These are phyloP conservation scores for Taiwanofungus camphoratus DNA, from an alignment of 1,284 basidiomycete genomes.

Conservation along the genomic window DNA sequence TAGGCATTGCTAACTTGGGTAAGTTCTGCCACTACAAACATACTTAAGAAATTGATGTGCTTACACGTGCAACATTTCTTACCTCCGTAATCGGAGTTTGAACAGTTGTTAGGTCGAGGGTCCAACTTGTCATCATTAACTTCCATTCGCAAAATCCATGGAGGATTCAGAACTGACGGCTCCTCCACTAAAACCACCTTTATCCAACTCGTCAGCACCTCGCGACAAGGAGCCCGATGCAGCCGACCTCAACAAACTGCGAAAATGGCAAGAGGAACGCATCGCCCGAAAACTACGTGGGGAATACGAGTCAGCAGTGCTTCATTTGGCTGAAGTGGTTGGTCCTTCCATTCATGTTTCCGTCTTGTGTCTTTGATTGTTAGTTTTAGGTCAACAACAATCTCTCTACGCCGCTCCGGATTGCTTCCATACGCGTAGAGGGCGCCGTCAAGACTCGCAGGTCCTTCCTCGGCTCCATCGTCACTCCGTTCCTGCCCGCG, in stretches of 20 bases:
- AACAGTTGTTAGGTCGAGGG: too few relatives aligned
- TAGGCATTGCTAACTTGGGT: too few relatives aligned
- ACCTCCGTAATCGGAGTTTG: too few relatives aligned
- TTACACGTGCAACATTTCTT: background rate
- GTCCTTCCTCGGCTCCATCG: slow-evolving; percentile 75
- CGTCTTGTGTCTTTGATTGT: slow-evolving; percentile 1
- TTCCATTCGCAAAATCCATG: slow-evolving; percentile 7
- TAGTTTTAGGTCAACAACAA: slow-evolving; percentile 59
- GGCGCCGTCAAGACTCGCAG: slow-evolving; percentile 72
- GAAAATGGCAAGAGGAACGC: slow-evolving; percentile 66
- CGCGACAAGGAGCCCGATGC: slow-evolving; percentile 47
- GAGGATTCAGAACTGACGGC: slow-evolving; percentile 22
- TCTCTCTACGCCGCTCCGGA: slow-evolving; percentile 50
- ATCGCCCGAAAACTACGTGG: slow-evolving; percentile 62
- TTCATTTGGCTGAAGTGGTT: slow-evolving; percentile 69
- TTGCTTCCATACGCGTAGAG: slow-evolving; percentile 76
- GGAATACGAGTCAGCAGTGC: slow-evolving; percentile 71
- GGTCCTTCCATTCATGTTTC: slow-evolving; percentile 22
- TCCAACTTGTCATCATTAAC: too few relatives aligned
- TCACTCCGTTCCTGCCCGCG: slow-evolving; percentile 55
- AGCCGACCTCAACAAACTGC: slow-evolving; percentile 44
- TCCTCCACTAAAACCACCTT: slow-evolving; percentile 40
- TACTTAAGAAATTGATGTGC: too few relatives aligned
- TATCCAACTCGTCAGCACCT: slow-evolving; percentile 47
- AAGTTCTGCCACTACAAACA: too few relatives aligned